Evolutionary conservation across 2,329 filamentous ascomycete species (phyloP), one percentile per base, ranked within the genome.

Genomic region (Paecilomyces sp.): DNA sequence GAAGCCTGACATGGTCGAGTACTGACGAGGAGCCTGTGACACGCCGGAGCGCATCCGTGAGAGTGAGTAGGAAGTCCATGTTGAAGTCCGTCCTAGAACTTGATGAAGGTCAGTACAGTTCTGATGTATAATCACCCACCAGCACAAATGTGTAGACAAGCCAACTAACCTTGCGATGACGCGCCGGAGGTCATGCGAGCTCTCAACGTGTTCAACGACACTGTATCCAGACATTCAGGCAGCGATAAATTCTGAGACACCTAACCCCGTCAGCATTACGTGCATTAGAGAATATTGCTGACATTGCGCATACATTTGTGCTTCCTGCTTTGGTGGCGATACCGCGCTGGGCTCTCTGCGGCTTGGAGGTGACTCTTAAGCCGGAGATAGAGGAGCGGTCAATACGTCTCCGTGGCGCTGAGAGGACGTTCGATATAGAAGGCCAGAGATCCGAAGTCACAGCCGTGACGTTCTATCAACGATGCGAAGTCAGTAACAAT

Each of bases 401-500:
- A 57, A 70, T 57, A 54, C 65, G 65, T 61, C 71, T 76, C 71
- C 70, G 74, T 28, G 75, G 73, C 60, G 69, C 66, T 52, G 67
- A 65, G 53, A 79, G 64, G 57, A 73, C 61, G 60, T 68, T 77
- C 55, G 73, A 75, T 65, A 80, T 70, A 28, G 72, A 74, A 52
- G 77, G 76, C 76, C 75, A 78, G 56, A 79, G 61, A 64, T 79
- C 76, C 36, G 76, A 74, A 50, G 74, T 73, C 58, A 70, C 71
- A n/a, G 73, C 71, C 54, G 72, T 69, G 56, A 82, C 69, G 61
- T 77, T 79, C 81, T 85, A 63, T n/a, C 36, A 15, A 55, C 3
- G 18, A 33, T 33, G 11, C 30, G 18, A 15, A 54, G 28, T 9
- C 31, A 33, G 54, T 18, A 5, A 55, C 11, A 13, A 28, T 55